These are phyloP conservation scores for Kluyveromyces siamensis DNA, from an alignment of 805 yeast species.

Conservation along the genomic window DNA sequence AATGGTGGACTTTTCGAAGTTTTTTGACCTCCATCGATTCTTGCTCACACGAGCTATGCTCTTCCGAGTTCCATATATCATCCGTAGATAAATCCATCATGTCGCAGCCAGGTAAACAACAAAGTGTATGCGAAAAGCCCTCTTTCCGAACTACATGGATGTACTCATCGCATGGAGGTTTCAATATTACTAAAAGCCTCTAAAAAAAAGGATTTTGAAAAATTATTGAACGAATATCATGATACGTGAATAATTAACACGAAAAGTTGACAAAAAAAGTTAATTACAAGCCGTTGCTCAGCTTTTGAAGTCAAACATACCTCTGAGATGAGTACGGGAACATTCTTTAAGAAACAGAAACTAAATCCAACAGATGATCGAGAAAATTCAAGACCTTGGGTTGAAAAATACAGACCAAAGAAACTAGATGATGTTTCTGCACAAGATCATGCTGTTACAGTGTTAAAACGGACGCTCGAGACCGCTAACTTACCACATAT, in stretches of 20 bases:
- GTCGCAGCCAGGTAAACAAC: not conserved
- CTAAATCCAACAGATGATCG: conserved; percentile 9
- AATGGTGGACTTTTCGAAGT: conserved; percentile 53
- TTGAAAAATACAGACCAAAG: conserved; percentile 89
- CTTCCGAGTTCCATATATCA: conserved; percentile 22
- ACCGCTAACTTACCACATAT: conserved; percentile 85
- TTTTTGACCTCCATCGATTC: conserved; percentile 27
- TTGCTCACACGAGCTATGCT: not conserved
- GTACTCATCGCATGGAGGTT: too few relatives aligned
- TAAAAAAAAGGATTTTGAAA: not conserved
- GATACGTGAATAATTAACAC: not conserved
- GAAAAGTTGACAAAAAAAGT: too few relatives aligned
- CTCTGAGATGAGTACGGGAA: not conserved
- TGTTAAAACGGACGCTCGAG: conserved; percentile 66
- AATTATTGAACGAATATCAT: not conserved
- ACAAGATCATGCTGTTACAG: conserved; percentile 81
- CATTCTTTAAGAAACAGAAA: conserved; percentile 22
- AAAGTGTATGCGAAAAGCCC: too few relatives aligned
- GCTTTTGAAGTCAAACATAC: not conserved
- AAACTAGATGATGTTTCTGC: conserved; percentile 81
- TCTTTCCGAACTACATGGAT: too few relatives aligned
- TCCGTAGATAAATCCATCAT: conserved; percentile 3
- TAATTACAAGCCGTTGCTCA: not conserved
- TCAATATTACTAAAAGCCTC: not conserved
- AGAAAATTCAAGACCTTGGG: conserved; percentile 64